These are phyloP conservation scores for Cryptococcus sp. DNA, from an alignment of 1,284 basidiomycete species.

Conservation along the genomic window DNA sequence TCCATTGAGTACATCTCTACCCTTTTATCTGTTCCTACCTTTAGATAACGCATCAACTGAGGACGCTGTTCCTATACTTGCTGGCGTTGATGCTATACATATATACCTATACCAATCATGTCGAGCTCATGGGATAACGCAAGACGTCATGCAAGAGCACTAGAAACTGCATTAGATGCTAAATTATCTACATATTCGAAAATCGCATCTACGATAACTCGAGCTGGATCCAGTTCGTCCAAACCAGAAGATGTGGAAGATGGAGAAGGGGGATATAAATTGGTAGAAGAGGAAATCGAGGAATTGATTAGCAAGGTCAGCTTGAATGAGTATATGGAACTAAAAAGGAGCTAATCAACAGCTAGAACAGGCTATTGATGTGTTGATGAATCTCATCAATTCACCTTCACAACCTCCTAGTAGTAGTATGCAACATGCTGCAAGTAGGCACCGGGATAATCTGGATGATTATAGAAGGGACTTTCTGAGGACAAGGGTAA, in stretches of 20 bases:
- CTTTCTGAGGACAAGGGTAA: slow-evolving; percentile 73
- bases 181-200: slow-evolving; percentile 86
- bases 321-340: neutral
- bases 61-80: neutral
- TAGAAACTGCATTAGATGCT: slow-evolving; percentile 83
- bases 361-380: slow-evolving; percentile 78
- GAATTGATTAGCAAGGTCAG: slow-evolving; percentile 80
- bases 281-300: slow-evolving; percentile 76
- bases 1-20: too few species aligned
- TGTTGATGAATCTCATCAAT: slow-evolving; percentile 63
- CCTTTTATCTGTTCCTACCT: neutral
- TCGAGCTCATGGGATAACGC: slow-evolving; percentile 50
- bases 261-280: slow-evolving; percentile 64
- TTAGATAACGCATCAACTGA: neutral
- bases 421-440: slow-evolving; percentile 77
- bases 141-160: slow-evolving; percentile 80
- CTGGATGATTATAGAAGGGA: slow-evolving; percentile 83
- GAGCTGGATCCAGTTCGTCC: slow-evolving; percentile 33
- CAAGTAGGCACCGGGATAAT: slow-evolving; percentile 85
- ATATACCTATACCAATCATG: slow-evolving; percentile 11
- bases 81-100: neutral
- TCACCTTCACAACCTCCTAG: slow-evolving; percentile 71
- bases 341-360: slow-evolving; percentile 34
- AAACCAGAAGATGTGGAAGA: slow-evolving; percentile 50
- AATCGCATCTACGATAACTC: slow-evolving; percentile 69